phyloP scores from a whole-genome alignment of 306 rosid species.

The Dalbergia cochinchinensis region DNA sequence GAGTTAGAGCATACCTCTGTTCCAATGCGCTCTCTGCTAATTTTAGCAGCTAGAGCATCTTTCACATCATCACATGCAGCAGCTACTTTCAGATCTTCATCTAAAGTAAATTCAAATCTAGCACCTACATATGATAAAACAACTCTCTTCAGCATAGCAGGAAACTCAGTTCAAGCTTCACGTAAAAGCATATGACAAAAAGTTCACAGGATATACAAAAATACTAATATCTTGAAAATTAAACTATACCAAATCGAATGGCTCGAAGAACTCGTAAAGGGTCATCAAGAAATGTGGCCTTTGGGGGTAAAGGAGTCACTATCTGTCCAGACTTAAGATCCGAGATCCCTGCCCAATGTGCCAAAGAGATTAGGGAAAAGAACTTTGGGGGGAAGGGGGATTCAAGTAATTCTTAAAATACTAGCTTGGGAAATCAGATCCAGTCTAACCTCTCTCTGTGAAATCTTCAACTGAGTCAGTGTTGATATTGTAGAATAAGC shows the following conservation, averaged over 20 bases:
- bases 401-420: constrained; percentile 34
- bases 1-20: constrained; percentile 64
- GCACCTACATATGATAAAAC: constrained; percentile 68
- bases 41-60: constrained; percentile 83
- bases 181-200: constrained; percentile 15
- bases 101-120: constrained; percentile 77
- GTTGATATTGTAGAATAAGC: constrained; percentile 93
- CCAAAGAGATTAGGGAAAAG: constrained; percentile 26
- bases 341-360: constrained; percentile 62
- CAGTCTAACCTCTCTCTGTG: constrained; percentile 77
- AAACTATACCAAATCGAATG: constrained; percentile 79
- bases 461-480: constrained; percentile 82
- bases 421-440: constrained; percentile 35
- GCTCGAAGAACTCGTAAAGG: constrained; percentile 95
- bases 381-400: not conserved
- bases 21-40: constrained; percentile 94
- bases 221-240: not conserved
- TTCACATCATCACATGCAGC: constrained; percentile 87
- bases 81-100: constrained; percentile 85
- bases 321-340: constrained; percentile 87
- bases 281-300: constrained; percentile 91
- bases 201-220: constrained; percentile 18
- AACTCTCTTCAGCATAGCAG: constrained; percentile 31
- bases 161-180: constrained; percentile 19
- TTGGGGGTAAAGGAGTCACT: constrained; percentile 91